Base-by-base conservation (phyloP, 805 yeast genomes). In the Wickerhamomyces hampshirensis region DNA sequence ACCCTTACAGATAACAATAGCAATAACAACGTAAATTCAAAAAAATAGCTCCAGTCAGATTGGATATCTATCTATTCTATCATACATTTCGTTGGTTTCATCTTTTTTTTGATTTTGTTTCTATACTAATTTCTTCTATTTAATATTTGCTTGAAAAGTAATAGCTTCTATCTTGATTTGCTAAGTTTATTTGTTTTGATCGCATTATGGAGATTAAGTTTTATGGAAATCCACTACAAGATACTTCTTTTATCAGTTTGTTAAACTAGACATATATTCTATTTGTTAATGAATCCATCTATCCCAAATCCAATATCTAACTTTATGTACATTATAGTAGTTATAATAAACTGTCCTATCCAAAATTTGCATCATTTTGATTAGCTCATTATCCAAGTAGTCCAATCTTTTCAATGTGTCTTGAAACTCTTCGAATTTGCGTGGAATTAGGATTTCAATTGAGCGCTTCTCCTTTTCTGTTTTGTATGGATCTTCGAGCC, bases 1-100 rank as follows among this genome's bases (percentile, higher is more conserved):
- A 75, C 53, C 84, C 77, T 14, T 61, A 59, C 44, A 60, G 58
- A 57, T 69, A 43, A 57, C n/a, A n/a, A n/a, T n/a, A n/a, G n/a
- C n/a, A n/a, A n/a, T n/a, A n/a, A n/a, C n/a, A n/a, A n/a, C n/a
- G n/a, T n/a, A n/a, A n/a, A n/a, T n/a, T n/a, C n/a, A n/a, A n/a
- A n/a, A n/a, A n/a, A n/a, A n/a, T n/a, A n/a, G n/a, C n/a, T n/a
- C n/a, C n/a, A n/a, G n/a, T n/a, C n/a, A n/a, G n/a, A n/a, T n/a
- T n/a, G n/a, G n/a, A n/a, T n/a, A n/a, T n/a, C n/a, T n/a, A n/a
- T n/a, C n/a, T n/a, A n/a, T n/a, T n/a, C n/a, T n/a, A n/a, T n/a
- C n/a, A n/a, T n/a, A n/a, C n/a, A n/a, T n/a, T n/a, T n/a, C n/a
- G n/a, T n/a, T n/a, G n/a, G n/a, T n/a, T n/a, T n/a, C n/a, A n/a